Evolutionary conservation across 2,329 filamentous ascomycete species (phyloP), one percentile per base, ranked within the genome.

Genomic region (Trichoderma gracile): DNA sequence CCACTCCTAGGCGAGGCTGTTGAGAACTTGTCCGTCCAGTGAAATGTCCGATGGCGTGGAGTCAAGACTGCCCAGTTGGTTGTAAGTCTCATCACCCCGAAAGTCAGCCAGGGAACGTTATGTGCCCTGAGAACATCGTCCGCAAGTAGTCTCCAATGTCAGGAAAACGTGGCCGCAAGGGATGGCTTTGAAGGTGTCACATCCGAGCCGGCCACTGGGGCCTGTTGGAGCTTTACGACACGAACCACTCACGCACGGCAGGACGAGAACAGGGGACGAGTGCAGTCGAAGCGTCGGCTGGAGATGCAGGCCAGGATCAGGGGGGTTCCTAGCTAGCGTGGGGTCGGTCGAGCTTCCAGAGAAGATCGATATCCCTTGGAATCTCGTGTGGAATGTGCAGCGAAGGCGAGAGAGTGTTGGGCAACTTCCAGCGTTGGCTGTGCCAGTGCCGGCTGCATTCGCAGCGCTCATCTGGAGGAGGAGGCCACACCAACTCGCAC

Each of bases 301-400:
- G 30, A 56, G 43, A 56, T 56, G 30, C 40, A 49, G 40, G 52
- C 60, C 19, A 63, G 60, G 52, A 49, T 43, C 23, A 63, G 33
- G n/a, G 50, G 19, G n/a, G 30, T 23, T 19, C 19, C 47, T 21
- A n/a, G 59, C 59, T 62, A 63, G 60, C 60, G 60, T 49, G 52
- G 60, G 60, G 59, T 54, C 59, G 46, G 49, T 25, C 23, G 49
- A 54, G 47, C 60, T 56, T 63, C 60, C 19, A 63, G 30, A 63
- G 60, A 63, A 63, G 60, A 63, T 63, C 60, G 43, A 56, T 49
- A 15, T 62, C 21, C 49, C 53, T 46, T 62, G 59, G 59, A 62
- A 54, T 62, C 59, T 38, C 25, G 46, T 54, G 23, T 62, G 59
- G 59, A 62, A 62, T 62, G 59, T 17, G 46, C 30, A 5, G 33